Base-by-base conservation (phyloP, 495 filamentous ascomycete genomes). In the Cladorrhinum samala region DNA sequence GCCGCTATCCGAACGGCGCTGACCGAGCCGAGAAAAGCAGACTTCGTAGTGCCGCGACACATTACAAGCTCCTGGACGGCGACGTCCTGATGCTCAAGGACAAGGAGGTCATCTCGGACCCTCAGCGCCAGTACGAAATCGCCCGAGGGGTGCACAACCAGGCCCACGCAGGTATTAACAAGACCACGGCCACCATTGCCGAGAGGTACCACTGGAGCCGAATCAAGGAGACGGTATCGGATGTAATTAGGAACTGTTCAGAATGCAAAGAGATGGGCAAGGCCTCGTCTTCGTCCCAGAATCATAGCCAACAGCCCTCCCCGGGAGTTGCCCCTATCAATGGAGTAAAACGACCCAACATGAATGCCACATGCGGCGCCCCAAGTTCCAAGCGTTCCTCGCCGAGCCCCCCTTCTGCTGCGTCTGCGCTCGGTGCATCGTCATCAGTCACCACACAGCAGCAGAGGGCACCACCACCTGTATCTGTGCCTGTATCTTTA, bases 201-300 rank as follows among this genome's bases (percentile, higher is more conserved):
- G 86, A 95, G 67, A 86, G 87, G 58, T 96, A 89, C 62, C 93
- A 96, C 66, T 98, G 93, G 93, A 91, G 94, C n/a, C 80, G 93
- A 27, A 97, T 98, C 72, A 98, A 97, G 67, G 92, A 96, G 67
- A 97, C 92, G 0, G 93, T 96, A 51, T 92, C 86, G 64, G 81
- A 88, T 57, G 91, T 96, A 63, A 96, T 98, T 72, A 85, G 86
- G 54, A 90, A 93, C 54, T 98, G 93, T 68, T 69, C 83, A 2
- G 83, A 95, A 62, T 98, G 92, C 76, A 95, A 92, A 72, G 89
- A 93, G 54, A 72, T 80, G 33, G 77, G 82, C 54, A 91, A 89
- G 63, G 69, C 64, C 13, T 55, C 63, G 18, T 53, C 58, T 18
- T 46, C 60, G 9, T 50, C 54, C 40, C 56, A 62, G 21, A 33